Base-by-base conservation (phyloP, 768 basidiomycete genomes). In the Lactifluus hygrophoroides region DNA sequence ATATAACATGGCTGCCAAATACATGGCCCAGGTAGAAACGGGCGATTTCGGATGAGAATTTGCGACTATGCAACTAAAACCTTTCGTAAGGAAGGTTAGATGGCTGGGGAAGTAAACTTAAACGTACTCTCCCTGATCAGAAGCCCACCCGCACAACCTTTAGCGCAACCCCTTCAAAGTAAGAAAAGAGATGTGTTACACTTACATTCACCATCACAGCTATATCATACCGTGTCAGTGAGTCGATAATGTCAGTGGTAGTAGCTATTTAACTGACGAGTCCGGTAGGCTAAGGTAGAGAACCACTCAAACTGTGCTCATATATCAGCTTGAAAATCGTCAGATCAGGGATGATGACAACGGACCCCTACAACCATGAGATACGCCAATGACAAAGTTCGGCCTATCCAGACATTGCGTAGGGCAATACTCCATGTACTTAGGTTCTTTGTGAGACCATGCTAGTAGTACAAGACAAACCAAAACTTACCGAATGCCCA, bases 221-320 rank as follows among this genome's bases (percentile, higher is more conserved):
- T 30, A 54, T 8, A n/a, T 40, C 16, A 47, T 47, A 50, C 45
- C 49, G 61, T 57, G 46, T 64, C 54, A 65, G 32, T 32, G 14
- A n/a, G 50, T 37, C 48, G 25, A 47, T 2, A 37, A 9, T 45
- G 52, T 34, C 40, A n/a, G 21, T 3, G 16, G 13, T 7, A 32
- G 8, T n/a, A 50, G 57, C 64, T 27, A 49, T 56, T 16, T 51
- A 45, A 57, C 79, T 71, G 68, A 80, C 83, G 72, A 51, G 67
- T 68, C 65, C 83, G 76, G 45, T 74, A 66, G 62, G 74, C 76
- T 52, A 85, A 62, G 38, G 80, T 82, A 3, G 77, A 73, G 28
- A 82, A 73, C 79, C 82, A 82, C 71, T 85, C 78, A 34, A 81
- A 67, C 84, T 71, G n/a, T 40, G n/a, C n/a, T n/a, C n/a, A n/a